Evolutionary conservation across 225 moss, liverwort and hornwort species (phyloP).

Genomic region (Sphagnum contortum): DNA sequence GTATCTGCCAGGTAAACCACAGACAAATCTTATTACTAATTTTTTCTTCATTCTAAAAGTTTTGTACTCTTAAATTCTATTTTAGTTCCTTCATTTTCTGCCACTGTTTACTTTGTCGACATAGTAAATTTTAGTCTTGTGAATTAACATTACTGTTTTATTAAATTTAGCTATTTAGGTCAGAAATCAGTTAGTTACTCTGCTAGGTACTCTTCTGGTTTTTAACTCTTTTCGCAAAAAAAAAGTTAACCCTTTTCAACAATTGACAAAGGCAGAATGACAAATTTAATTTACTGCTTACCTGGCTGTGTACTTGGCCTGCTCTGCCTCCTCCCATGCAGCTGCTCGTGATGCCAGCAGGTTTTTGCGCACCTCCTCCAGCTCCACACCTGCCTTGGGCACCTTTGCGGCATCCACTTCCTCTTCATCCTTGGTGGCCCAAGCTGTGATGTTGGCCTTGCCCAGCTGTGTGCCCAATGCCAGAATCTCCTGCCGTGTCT

Average conservation of each 20-base stretch:
- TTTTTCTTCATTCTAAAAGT: too few relatives aligned
- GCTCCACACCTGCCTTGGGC: slow-evolving; percentile 21
- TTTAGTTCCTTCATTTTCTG: too few relatives aligned
- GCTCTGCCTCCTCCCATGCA: slow-evolving; percentile 77
- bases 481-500: slow-evolving; percentile 82
- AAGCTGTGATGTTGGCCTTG: slow-evolving; percentile 77
- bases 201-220: too few relatives aligned
- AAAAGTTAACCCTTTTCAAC: too few relatives aligned
- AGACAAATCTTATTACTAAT: not conserved
- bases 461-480: slow-evolving; percentile 75
- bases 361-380: slow-evolving; percentile 44
- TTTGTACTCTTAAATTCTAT: too few relatives aligned
- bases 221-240: too few relatives aligned
- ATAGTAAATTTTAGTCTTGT: too few relatives aligned
- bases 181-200: too few relatives aligned
- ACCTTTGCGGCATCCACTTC: slow-evolving; percentile 24
- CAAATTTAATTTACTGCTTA: slow-evolving; percentile 6
- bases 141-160: too few relatives aligned
- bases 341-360: slow-evolving; percentile 49
- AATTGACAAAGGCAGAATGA: not conserved
- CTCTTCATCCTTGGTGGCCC: slow-evolving; percentile 62
- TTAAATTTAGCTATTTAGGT: too few relatives aligned
- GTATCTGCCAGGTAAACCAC: slow-evolving; percentile 29
- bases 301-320: slow-evolving; percentile 61
- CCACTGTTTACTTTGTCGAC: too few relatives aligned